These are phyloP conservation scores for Tylopilus orsonianus DNA, from an alignment of 1,284 basidiomycete species.

Conservation along the genomic window DNA sequence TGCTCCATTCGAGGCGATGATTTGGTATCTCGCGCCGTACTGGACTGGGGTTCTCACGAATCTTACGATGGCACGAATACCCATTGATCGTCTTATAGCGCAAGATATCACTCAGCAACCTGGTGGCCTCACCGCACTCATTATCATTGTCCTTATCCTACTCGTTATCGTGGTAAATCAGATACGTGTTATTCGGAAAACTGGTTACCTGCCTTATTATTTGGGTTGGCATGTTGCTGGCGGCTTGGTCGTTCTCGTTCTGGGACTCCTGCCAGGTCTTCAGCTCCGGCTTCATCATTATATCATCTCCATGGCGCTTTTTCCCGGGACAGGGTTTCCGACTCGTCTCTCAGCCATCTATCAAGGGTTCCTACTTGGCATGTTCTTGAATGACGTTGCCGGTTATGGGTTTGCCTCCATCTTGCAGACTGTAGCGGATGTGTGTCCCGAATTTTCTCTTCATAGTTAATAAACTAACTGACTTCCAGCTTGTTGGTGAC, in stretches of 20 bases:
- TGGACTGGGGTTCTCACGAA: conserved; percentile 79
- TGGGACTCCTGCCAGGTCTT: conserved; percentile 70
- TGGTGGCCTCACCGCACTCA: conserved; percentile 70
- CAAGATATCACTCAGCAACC: conserved; percentile 69
- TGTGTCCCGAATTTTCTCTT: conserved; percentile 35
- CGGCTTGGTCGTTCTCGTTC: conserved; percentile 62
- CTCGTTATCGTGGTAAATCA: conserved; percentile 69
- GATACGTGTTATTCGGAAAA: conserved; percentile 79
- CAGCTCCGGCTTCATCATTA: conserved; percentile 74
- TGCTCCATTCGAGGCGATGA: conserved; percentile 68
- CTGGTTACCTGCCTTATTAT: conserved; percentile 79
- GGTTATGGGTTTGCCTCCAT: conserved; percentile 82
- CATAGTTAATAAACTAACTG: conserved; percentile 1
- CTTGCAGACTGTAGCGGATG: conserved; percentile 73
- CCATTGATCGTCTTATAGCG: conserved; percentile 69
- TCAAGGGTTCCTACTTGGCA: conserved; percentile 79
- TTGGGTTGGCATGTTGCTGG: conserved; percentile 68
- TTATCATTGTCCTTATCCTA: conserved; percentile 70
- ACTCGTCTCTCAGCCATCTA: conserved; percentile 77
- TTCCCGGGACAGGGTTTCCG: conserved; percentile 80
- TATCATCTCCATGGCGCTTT: conserved; percentile 70
- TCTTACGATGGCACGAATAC: conserved; percentile 66
- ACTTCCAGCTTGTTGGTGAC: conserved; percentile 61
- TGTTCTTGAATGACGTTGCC: conserved; percentile 78
- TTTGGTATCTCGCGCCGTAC: conserved; percentile 77